Base-by-base conservation (phyloP, 345 rosid species). In the Linum lewisii region DNA sequence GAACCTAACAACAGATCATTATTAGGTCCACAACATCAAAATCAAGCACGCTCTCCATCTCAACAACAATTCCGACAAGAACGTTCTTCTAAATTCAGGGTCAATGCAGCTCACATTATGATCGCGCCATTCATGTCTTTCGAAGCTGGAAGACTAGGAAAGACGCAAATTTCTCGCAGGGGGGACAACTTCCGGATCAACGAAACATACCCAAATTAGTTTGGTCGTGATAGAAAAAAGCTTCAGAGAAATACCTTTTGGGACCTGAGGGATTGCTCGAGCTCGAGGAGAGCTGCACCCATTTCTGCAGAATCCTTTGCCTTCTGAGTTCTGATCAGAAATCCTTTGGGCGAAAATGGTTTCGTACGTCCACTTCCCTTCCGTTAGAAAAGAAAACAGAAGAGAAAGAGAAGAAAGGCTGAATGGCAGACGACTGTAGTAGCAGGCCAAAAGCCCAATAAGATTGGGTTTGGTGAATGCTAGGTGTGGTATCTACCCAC, bases 271-370 rank as follows among this genome's bases (percentile, higher is more conserved):
- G 54, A 57, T n/a, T 58, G 51, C 49, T 71, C 75, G 24, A 83
- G 85, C 19, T 78, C 77, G 1, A 64, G 13, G 24, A 81, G 51
- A 60, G 52, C 63, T n/a, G 60, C 79, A 24, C 54, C 82, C 85
- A 83, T 83, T 57, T 50, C 66, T 59, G 32, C 51, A 21, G 25
- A 47, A 42, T 42, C 52, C 55, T 51, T 53, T 52, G 25, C 34
- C 53, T 36, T 59, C 34, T 23, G 61, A 9, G 15, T 51, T 22
- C 55, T 22, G 24, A 69, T 63, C 56, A 2, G 55, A 51, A 51
- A 51, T 69, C 22, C 9, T 9, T 10, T 21, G 2, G 14, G 7
- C 6, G 26, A 15, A 52, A 59, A 24, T 13, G 26, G 21, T 10
- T 4, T 42, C 47, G 47, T 4, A 18, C 15, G 10, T 1, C 32